phyloP scores from a whole-genome alignment of 257 asterid genomes.

The Petunia secreta region DNA sequence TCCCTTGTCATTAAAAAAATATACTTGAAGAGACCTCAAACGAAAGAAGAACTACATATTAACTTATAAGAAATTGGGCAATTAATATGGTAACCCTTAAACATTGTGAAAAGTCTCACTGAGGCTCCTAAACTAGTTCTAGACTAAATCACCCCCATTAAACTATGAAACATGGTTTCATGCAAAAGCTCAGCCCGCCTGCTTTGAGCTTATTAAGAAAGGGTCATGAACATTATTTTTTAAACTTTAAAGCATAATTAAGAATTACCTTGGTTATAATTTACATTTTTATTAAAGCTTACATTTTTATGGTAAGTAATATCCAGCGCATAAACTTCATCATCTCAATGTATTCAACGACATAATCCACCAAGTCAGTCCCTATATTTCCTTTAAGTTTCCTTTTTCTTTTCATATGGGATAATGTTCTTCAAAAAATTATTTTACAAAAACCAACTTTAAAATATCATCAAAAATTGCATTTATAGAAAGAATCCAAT shows the following conservation, averaged over 20 bases:
- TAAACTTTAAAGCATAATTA: not conserved
- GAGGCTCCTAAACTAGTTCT: not conserved
- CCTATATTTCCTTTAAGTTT: not conserved
- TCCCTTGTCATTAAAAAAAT: too few species aligned
- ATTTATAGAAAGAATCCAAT: not conserved
- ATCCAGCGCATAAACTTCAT: not conserved
- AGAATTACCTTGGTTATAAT: not conserved
- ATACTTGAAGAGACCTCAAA: not conserved
- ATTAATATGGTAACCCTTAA: not conserved
- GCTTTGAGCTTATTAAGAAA: too few species aligned
- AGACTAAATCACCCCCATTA: not conserved
- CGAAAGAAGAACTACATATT: not conserved
- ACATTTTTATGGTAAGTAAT: not conserved
- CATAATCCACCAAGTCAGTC: not conserved
- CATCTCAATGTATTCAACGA: not conserved
- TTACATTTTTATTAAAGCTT: not conserved
- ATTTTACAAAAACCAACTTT: not conserved
- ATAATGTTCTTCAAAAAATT: not conserved
- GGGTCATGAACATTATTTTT: not conserved
- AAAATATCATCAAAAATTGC: not conserved
- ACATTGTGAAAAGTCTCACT: not conserved
- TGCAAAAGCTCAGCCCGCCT: too few species aligned
- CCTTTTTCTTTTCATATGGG: not conserved
- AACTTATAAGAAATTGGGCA: not conserved
- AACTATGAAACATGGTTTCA: not conserved